phyloP scores from a whole-genome alignment of 495 filamentous ascomycete genomes.

The Aspergillus carlsbadensis region DNA sequence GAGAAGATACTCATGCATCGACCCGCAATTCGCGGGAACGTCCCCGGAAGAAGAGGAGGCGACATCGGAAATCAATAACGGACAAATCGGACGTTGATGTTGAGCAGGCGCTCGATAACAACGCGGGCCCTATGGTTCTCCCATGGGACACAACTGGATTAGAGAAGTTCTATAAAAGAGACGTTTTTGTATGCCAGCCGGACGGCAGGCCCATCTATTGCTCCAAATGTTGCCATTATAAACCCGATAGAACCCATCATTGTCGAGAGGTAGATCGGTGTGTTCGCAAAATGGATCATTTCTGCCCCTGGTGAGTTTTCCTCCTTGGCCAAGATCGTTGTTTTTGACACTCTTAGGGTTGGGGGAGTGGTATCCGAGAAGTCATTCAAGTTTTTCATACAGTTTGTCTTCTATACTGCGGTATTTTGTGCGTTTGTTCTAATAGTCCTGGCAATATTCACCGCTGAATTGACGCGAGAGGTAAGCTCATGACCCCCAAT shows the following conservation, averaged over 20 bases:
- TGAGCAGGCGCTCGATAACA: constrained; percentile 24
- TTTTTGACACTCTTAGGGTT: constrained; percentile 52
- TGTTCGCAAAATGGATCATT: constrained; percentile 88
- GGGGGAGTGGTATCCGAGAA: constrained; percentile 85
- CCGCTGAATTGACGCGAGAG: constrained; percentile 44
- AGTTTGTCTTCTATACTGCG: constrained; percentile 71
- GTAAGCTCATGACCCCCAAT: constrained; percentile 21
- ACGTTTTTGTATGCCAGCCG: constrained; percentile 76
- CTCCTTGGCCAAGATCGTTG: neutral
- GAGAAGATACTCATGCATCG: constrained; percentile 17
- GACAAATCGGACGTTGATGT: constrained; percentile 23
- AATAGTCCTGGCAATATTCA: constrained; percentile 55
- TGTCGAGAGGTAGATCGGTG: constrained; percentile 78
- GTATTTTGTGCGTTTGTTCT: constrained; percentile 66
- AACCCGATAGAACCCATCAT: constrained; percentile 82
- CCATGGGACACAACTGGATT: constrained; percentile 33
- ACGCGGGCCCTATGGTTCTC: constrained; percentile 23
- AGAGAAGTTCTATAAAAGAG: constrained; percentile 68
- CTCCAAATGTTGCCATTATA: constrained; percentile 74
- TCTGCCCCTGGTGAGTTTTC: constrained; percentile 74
- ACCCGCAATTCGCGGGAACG: constrained; percentile 14
- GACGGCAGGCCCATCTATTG: constrained; percentile 84
- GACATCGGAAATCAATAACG: constrained; percentile 20
- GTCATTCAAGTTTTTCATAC: constrained; percentile 85
- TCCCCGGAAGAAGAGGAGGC: constrained; percentile 16